These are phyloP conservation scores for Arthroderma sp. DNA, from an alignment of 2,329 filamentous ascomycete genomes.

Conservation along the genomic window DNA sequence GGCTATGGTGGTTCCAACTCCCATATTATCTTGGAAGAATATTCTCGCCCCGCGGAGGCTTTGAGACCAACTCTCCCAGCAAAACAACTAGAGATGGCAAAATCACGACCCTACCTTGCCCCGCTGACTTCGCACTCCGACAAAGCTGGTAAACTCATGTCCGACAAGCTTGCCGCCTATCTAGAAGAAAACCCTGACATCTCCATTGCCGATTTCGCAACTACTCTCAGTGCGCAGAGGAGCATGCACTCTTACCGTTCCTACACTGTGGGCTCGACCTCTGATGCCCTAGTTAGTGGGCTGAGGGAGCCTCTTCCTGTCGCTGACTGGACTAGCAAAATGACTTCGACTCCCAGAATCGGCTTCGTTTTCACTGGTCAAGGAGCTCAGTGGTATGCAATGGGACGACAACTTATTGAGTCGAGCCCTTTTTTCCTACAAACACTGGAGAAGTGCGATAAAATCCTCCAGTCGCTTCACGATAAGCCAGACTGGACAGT, in stretches of 20 bases:
- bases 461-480: background rate
- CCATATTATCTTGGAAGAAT: slow-evolving; percentile 9
- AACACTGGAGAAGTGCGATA: slow-evolving; percentile 1
- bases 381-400: slow-evolving; percentile 24
- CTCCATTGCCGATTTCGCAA: slow-evolving; percentile 4
- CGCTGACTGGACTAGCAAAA: slow-evolving; percentile 14
- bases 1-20: slow-evolving; percentile 10
- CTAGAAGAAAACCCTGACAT: slow-evolving; percentile 1
- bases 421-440: slow-evolving; percentile 3
- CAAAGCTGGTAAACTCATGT: slow-evolving; percentile 7
- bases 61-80: background rate
- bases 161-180: slow-evolving; percentile 4
- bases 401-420: slow-evolving; percentile 20
- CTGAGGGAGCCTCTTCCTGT: slow-evolving; percentile 13
- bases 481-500: slow-evolving; percentile 3
- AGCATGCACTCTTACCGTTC: slow-evolving; percentile 4
- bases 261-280: background rate
- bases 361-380: slow-evolving; percentile 28
- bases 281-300: background rate
- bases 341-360: slow-evolving; percentile 7
- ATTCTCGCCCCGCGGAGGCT: background rate
- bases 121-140: slow-evolving; percentile 11
- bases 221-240: slow-evolving; percentile 1
- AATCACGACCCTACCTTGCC: slow-evolving; percentile 4
- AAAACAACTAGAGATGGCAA: background rate